A percentile compares a stretch with the other conserved stretches of the same genome.
These are phyloP conservation scores for Aphanomyces cochlioides DNA, from an alignment of 352 stramenopile species.

Conservation along the genomic window DNA sequence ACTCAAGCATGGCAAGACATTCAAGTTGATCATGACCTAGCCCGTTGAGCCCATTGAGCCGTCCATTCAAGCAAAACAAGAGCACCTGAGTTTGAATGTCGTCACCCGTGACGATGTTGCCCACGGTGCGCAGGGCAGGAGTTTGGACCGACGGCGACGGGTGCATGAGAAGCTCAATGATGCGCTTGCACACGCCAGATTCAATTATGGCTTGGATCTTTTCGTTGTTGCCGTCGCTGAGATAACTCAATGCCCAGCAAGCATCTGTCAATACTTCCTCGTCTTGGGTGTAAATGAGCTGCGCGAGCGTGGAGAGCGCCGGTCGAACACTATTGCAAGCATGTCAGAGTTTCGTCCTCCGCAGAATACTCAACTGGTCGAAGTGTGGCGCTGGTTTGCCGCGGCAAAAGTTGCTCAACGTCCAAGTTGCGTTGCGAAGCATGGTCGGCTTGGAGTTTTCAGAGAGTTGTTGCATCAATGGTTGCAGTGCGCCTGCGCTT, in stretches of 20 bases:
- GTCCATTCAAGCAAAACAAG: background rate
- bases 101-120: slow-evolving; percentile 99
- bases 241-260: slow-evolving; percentile 98
- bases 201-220: slow-evolving; percentile 99
- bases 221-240: slow-evolving; percentile 97
- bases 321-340: slow-evolving; percentile 75
- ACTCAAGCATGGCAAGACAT: slow-evolving; percentile 94
- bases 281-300: slow-evolving; percentile 97
- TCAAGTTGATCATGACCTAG: slow-evolving; percentile 95
- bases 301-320: slow-evolving; percentile 92
- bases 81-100: slow-evolving; percentile 96
- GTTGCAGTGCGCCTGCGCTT: slow-evolving; percentile 87
- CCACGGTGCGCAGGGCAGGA: slow-evolving; percentile 82
- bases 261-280: slow-evolving; percentile 99
- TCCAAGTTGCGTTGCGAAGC: slow-evolving; percentile 99
- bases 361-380: slow-evolving; percentile 33
- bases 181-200: slow-evolving; percentile 92
- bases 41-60: background rate
- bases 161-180: slow-evolving; percentile 94
- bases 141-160: slow-evolving; percentile 80
- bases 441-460: slow-evolving; percentile 96
- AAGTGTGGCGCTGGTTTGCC: slow-evolving; percentile 74
- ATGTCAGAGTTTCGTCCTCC: slow-evolving; percentile 48
- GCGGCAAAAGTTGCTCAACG: slow-evolving; percentile 98
- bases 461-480: slow-evolving; percentile 93